phyloP scores from a whole-genome alignment of 495 filamentous ascomycete species.

The Daldinia concentrica region DNA sequence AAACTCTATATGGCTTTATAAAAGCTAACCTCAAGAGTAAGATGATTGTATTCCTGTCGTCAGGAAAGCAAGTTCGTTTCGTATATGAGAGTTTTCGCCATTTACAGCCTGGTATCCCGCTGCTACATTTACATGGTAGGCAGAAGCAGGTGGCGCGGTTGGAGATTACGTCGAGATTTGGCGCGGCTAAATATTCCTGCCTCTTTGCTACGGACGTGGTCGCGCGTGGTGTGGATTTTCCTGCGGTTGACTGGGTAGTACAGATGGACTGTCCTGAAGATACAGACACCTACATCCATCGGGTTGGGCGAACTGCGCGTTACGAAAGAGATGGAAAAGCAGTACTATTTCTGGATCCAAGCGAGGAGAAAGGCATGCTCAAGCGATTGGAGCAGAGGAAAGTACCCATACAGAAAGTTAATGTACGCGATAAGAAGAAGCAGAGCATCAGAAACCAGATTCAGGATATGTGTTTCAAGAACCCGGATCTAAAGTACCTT shows the following conservation, averaged over 20 bases:
- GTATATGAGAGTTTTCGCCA: constrained; percentile 93
- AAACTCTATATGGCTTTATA: constrained; percentile 92
- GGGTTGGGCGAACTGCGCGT: constrained; percentile 93
- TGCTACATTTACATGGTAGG: constrained; percentile 94
- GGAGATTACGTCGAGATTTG: constrained; percentile 85
- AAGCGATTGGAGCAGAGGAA: constrained; percentile 85
- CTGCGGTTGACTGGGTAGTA: constrained; percentile 96
- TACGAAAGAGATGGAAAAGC: constrained; percentile 88
- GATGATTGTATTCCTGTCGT: constrained; percentile 92
- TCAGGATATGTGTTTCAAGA: constrained; percentile 94
- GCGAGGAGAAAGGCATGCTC: constrained; percentile 87
- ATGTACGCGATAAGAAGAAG: constrained; percentile 88
- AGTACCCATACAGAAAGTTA: constrained; percentile 83
- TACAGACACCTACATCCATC: constrained; percentile 96
- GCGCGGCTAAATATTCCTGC: constrained; percentile 78
- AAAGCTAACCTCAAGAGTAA: constrained; percentile 87
- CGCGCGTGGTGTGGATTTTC: constrained; percentile 93
- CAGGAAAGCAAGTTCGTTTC: constrained; percentile 95
- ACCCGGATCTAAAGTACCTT: constrained; percentile 91
- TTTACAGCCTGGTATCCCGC: constrained; percentile 91
- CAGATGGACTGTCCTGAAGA: constrained; percentile 96
- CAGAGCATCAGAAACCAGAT: constrained; percentile 82
- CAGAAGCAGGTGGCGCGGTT: constrained; percentile 90
- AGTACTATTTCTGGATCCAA: constrained; percentile 90
- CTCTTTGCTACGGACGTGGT: constrained; percentile 96